phyloP scores from a whole-genome alignment of 805 yeast genomes.

The Metschnikowia picachoensis region DNA sequence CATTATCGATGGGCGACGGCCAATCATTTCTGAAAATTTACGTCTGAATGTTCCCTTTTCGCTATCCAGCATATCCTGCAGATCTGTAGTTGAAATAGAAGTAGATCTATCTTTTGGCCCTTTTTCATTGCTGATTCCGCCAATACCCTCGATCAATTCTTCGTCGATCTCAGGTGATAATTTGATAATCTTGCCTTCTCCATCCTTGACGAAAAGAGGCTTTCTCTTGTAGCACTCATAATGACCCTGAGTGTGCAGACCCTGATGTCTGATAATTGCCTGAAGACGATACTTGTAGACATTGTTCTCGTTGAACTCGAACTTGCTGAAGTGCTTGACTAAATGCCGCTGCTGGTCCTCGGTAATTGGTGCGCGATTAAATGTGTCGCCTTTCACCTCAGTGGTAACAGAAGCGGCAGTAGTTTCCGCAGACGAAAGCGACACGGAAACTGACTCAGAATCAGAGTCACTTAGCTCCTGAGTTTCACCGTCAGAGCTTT shows the following conservation, averaged over 20 bases:
- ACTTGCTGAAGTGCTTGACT: constrained; percentile 32
- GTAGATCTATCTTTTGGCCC: constrained; percentile 4
- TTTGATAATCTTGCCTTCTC: constrained; percentile 38
- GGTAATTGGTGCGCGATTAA: constrained; percentile 36
- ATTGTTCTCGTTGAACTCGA: constrained; percentile 40
- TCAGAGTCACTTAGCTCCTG: constrained; percentile 10
- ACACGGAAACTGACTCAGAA: constrained; percentile 6
- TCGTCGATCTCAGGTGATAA: constrained; percentile 39
- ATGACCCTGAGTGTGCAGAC: constrained; percentile 86
- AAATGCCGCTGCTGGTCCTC: constrained; percentile 35
- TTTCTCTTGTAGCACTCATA: constrained; percentile 84
- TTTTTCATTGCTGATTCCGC: not conserved
- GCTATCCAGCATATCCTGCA: constrained; percentile 12
- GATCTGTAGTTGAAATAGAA: constrained; percentile 17
- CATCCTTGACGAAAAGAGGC: constrained; percentile 52
- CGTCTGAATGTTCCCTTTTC: constrained; percentile 30
- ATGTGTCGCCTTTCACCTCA: constrained; percentile 20
- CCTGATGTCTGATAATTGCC: constrained; percentile 80
- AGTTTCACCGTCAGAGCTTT: constrained; percentile 10
- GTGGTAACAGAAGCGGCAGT: constrained; percentile 8
- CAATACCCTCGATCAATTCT: constrained; percentile 5
- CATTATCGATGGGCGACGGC: constrained; percentile 37
- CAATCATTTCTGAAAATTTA: constrained; percentile 37
- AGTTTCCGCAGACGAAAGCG: constrained; percentile 9
- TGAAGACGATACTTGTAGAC: constrained; percentile 52